Percentiles rank a stretch among this genome's conserved stretches.
Conservation (phyloP, 2,329 filamentous ascomycete genomes). For the Aspergillus felis region DNA sequence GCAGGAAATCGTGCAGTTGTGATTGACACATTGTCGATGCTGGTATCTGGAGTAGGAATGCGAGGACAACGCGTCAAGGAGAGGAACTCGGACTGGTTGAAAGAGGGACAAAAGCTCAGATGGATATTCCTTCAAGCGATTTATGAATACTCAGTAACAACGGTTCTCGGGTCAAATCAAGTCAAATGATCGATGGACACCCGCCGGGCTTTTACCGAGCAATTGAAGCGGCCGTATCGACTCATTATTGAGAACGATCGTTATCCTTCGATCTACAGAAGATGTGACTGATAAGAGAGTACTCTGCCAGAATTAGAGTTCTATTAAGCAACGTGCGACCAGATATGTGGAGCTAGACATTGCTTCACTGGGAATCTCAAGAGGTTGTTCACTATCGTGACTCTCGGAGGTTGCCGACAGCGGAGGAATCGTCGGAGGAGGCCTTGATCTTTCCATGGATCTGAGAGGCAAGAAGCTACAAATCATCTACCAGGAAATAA, state of each 20-base stretch:
- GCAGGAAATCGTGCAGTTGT: slow-evolving; percentile 56
- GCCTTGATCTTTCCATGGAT: not conserved
- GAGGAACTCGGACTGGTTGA: not conserved
- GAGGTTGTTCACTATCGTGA: not conserved
- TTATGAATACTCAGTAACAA: not conserved
- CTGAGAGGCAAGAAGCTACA: not conserved
- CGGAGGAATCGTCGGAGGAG: not conserved
- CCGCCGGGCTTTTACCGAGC: not conserved
- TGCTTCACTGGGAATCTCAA: not conserved
- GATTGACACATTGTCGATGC: slow-evolving; percentile 51
- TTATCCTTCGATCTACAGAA: not conserved
- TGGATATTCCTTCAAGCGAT: not conserved
- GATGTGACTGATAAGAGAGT: not conserved
- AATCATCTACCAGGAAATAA: not conserved
- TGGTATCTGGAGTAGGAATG: not conserved
- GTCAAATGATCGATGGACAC: not conserved
- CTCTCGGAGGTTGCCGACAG: not conserved
- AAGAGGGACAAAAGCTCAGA: not conserved
- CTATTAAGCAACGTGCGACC: not conserved
- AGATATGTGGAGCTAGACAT: not conserved
- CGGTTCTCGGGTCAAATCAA: not conserved
- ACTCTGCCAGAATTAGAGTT: not conserved
- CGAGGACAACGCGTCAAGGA: not conserved
- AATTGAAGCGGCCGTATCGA: not conserved
- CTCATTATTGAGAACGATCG: not conserved